These are phyloP conservation scores for Podosphaera fusca DNA, from an alignment of 2,329 filamentous ascomycete genomes.

Conservation along the genomic window DNA sequence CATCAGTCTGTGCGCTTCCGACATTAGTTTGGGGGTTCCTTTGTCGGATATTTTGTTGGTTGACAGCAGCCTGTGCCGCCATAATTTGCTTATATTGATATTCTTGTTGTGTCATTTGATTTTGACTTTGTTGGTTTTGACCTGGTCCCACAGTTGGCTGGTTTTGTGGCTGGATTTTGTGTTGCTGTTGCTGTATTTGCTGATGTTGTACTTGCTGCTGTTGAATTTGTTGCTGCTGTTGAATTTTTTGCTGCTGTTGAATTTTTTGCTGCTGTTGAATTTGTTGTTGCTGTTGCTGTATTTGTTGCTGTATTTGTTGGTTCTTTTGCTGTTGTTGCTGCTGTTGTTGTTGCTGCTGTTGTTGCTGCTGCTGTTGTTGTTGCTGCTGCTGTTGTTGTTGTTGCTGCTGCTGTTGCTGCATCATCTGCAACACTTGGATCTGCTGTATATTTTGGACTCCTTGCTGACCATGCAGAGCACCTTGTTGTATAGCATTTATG, in stretches of 20 bases:
- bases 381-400: conserved; percentile 4
- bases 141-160: conserved; percentile 3
- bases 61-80: conserved; percentile 16
- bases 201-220: conserved; percentile 3
- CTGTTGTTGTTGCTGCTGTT: conserved; percentile 4
- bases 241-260: background rate
- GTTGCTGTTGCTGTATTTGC: conserved; percentile 8
- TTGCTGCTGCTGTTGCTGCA: conserved; percentile 10
- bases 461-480: conserved; percentile 11
- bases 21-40: conserved; percentile 19
- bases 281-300: background rate
- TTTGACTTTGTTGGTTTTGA: background rate
- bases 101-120: conserved; percentile 4
- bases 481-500: conserved; percentile 33
- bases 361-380: conserved; percentile 9
- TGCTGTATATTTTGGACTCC: conserved; percentile 7
- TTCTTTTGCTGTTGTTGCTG: conserved; percentile 2
- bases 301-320: background rate
- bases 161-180: conserved; percentile 3
- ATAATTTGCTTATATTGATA: conserved; percentile 13
- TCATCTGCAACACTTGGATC: conserved; percentile 5
- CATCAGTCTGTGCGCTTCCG: conserved; percentile 48
- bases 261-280: too few relatives aligned
- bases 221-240: background rate
- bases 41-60: conserved; percentile 15